These are phyloP conservation scores for Leccinellum rugosiceps DNA, from an alignment of 768 basidiomycete genomes.

Conservation along the genomic window DNA sequence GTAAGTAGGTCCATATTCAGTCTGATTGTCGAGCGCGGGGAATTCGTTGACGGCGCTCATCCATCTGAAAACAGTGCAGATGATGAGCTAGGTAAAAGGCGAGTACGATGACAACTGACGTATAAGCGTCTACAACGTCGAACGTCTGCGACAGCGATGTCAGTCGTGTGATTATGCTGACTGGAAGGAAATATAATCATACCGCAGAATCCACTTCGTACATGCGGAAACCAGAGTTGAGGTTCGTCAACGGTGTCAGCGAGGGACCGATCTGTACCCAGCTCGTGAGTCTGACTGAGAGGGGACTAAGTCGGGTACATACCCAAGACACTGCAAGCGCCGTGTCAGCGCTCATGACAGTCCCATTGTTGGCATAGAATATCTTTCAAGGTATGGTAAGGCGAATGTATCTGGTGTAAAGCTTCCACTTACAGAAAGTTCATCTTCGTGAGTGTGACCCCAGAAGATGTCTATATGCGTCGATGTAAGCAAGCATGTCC, in stretches of 20 bases:
- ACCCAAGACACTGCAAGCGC: constrained; percentile 51
- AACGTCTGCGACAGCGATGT: constrained; percentile 46
- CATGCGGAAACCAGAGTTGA: constrained; percentile 36
- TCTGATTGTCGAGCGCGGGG: constrained; percentile 53
- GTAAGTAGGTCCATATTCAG: constrained; percentile 54
- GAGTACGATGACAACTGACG: constrained; percentile 39
- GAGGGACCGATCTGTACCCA: constrained; percentile 41
- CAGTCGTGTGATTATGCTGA: not conserved
- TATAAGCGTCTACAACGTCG: constrained; percentile 71
- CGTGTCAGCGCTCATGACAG: constrained; percentile 48
- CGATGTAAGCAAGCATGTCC: not conserved
- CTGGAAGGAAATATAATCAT: constrained; percentile 4
- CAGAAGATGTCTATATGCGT: constrained; percentile 53
- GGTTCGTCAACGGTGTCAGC: constrained; percentile 58
- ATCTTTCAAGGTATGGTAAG: constrained; percentile 38
- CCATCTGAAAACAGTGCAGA: constrained; percentile 42
- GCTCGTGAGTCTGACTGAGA: not conserved
- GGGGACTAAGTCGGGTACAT: not conserved
- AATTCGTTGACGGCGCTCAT: constrained; percentile 56
- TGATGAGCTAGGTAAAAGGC: too few species aligned
- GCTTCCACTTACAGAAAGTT: constrained; percentile 43
- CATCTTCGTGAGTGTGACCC: constrained; percentile 71
- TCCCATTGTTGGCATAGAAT: constrained; percentile 68
- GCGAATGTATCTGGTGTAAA: not conserved
- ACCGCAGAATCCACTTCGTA: constrained; percentile 37